Base-by-base conservation (phyloP, 2,329 filamentous ascomycete species). In the Metarhizium guizhouense region DNA sequence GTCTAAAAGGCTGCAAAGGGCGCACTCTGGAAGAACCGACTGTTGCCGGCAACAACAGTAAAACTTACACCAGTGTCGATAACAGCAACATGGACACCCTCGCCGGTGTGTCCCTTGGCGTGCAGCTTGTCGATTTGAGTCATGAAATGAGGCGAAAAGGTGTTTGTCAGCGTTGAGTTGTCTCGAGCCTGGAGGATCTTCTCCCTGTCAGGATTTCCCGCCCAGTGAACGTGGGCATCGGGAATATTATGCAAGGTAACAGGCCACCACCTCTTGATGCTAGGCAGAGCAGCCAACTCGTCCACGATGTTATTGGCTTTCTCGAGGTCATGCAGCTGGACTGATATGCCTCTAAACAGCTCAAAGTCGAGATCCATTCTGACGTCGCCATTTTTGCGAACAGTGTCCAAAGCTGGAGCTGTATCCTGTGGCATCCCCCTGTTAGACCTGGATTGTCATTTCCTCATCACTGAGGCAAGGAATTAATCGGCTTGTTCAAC, bases 21-120 rank as follows among this genome's bases (percentile, higher is more conserved):
- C n/a, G 42, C n/a, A 6, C 42, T 16, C 25, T 16, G 11, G 40
- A 45, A 16, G 40, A 42, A 8, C 14, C n/a, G 20, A 20, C 16
- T 6, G 18, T 16, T 18, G n/a, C 16, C 6, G 3, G 18, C 81
- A 83, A 62, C 83, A 79, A 51, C 18, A 11, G 3, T n/a, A 1
- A 48, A 54, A 47, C 54, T 34, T 78, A 77, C 8, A 63, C 60
- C 60, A 18, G 38, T 47, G 48, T 60, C 58, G 14, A 61, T 55
- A 7, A 60, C 29, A 8, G 54, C 60, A 36, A 60, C 29, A 30
- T 57, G 53, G 18, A 59, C 38, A 11, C 58, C 60, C 52, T 56
- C 59, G 13, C 60, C 60, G n/a, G 53, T 60, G 38, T 55, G 51
- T 4, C 58, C 58, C 16, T 53, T 38, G 18, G 47, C 48, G 25